Conservation (phyloP, 768 basidiomycete species). For the Lentinula aciculospora region DNA sequence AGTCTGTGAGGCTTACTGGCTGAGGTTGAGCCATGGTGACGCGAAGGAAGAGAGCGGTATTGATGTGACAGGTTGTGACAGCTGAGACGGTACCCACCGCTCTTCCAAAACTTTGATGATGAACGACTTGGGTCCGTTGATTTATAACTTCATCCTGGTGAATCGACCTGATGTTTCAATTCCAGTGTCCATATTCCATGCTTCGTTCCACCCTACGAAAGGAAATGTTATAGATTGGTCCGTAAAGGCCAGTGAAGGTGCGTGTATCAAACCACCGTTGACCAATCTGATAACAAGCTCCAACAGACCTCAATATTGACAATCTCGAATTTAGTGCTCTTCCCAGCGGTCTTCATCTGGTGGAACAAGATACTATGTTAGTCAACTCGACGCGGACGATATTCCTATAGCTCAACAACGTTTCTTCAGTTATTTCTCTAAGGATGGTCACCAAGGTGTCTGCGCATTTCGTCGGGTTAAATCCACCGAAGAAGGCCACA, state of each 20-base stretch:
- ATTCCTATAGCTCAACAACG: neutral
- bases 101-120: slow-evolving; percentile 1
- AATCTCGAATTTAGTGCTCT: slow-evolving; percentile 77
- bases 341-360: slow-evolving; percentile 76
- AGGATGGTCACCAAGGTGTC: slow-evolving; percentile 63
- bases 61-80: neutral
- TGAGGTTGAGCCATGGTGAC: slow-evolving; percentile 42
- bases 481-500: slow-evolving; percentile 66
- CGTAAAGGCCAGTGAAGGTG: slow-evolving; percentile 64
- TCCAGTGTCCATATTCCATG: slow-evolving; percentile 77
- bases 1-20: slow-evolving; percentile 74
- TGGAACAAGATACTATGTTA: slow-evolving; percentile 77
- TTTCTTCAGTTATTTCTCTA: slow-evolving; percentile 59
- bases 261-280: slow-evolving; percentile 8
- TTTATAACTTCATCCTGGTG: neutral
- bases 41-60: neutral
- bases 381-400: slow-evolving; percentile 16
- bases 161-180: neutral
- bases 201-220: slow-evolving; percentile 79
- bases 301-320: slow-evolving; percentile 56
- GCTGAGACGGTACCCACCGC: neutral
- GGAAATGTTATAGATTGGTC: slow-evolving; percentile 82
- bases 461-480: slow-evolving; percentile 67
- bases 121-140: slow-evolving; percentile 4
- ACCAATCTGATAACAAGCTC: neutral